A percentile compares a stretch with the other conserved stretches of the same genome.
Conservation (phyloP, 768 basidiomycete genomes). For the Gymnopilus junonius region DNA sequence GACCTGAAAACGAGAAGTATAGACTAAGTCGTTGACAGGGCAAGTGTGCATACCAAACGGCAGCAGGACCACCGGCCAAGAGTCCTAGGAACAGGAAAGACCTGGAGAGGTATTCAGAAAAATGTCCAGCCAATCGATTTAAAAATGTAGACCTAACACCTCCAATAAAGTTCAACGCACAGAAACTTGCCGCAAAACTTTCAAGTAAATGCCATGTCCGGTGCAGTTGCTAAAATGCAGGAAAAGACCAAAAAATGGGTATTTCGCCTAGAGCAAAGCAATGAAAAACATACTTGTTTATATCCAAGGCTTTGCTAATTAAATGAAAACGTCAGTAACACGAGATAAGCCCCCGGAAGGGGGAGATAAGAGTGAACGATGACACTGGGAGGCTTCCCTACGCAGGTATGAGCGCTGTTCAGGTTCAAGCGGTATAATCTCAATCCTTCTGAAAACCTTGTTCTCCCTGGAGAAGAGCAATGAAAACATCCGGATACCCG, state of each 20-base stretch:
- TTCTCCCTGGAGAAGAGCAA: conserved; percentile 14
- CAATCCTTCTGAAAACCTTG: conserved; percentile 64
- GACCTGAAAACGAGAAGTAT: conserved; percentile 56
- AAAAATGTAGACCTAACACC: conserved; percentile 62
- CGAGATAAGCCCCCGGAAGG: conserved; percentile 37
- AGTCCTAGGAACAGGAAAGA: conserved; percentile 82
- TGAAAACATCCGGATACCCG: conserved; percentile 76
- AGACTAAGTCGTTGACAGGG: not conserved
- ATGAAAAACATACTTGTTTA: conserved; percentile 62
- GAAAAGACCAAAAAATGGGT: conserved; percentile 10
- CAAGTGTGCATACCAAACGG: conserved; percentile 63
- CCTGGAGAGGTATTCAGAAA: conserved; percentile 39
- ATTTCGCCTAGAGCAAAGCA: not conserved
- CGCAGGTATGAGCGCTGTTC: conserved; percentile 98
- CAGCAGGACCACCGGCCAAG: conserved; percentile 84
- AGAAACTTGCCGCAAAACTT: conserved; percentile 88
- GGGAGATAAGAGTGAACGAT: conserved; percentile 47
- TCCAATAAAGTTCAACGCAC: conserved; percentile 90
- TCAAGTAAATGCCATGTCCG: conserved; percentile 84
- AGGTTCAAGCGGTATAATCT: conserved; percentile 99
- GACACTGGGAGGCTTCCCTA: conserved; percentile 92
- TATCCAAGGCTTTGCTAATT: conserved; percentile 80
- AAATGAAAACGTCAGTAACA: conserved; percentile 53
- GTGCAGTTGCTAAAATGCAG: conserved; percentile 69
- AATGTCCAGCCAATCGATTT: conserved; percentile 2